Conservation (phyloP, 176 grass and related monocot species). For the Aegilops speltoides region DNA sequence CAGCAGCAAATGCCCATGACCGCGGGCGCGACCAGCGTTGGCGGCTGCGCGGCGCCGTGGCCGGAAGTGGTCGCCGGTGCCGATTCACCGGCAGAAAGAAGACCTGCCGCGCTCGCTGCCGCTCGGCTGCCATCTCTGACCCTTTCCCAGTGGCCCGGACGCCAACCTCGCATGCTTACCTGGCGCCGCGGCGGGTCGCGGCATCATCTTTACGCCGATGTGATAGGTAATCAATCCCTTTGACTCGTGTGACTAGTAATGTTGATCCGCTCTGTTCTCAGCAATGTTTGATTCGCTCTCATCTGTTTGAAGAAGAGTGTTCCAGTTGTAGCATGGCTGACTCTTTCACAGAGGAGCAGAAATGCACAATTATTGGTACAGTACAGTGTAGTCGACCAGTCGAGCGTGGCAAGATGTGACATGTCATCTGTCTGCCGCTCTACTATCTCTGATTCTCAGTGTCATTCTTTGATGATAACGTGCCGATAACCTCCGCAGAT, state of each 20-base stretch:
- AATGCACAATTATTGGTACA: conserved; percentile 16
- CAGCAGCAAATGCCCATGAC: neutral
- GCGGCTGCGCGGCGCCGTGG: neutral
- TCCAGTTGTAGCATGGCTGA: neutral
- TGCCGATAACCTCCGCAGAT: neutral
- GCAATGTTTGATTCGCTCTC: neutral
- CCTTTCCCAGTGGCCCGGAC: neutral
- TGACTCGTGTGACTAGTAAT: neutral
- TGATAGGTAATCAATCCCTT: neutral
- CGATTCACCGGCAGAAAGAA: neutral
- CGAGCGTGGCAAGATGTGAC: conserved; percentile 9
- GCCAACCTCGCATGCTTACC: neutral
- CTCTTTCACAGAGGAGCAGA: neutral
- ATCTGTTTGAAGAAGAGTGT: neutral
- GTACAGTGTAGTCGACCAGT: neutral
- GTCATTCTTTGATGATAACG: neutral
- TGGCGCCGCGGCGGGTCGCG: neutral
- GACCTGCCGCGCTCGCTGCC: no score
- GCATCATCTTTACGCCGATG: neutral
- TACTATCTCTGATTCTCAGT: neutral
- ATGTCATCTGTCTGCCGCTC: neutral
- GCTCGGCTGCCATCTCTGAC: neutral
- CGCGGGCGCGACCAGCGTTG: no score
- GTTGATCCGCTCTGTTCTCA: neutral
- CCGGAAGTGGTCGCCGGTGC: neutral